phyloP scores from a whole-genome alignment of 805 yeast species.

The Saccharomycopsis amapae region DNA sequence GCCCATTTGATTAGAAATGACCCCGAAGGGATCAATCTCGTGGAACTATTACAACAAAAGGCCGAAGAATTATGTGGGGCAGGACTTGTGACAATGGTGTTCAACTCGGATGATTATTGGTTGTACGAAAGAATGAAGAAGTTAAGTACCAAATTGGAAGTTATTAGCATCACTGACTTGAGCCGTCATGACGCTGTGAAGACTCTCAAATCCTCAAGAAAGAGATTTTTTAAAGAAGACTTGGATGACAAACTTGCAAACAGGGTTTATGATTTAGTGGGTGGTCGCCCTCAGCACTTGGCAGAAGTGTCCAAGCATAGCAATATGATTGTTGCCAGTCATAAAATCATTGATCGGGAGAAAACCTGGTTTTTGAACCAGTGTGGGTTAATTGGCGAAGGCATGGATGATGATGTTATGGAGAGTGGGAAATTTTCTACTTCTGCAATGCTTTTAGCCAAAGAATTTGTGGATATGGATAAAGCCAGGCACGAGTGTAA shows the following conservation, averaged over 20 bases:
- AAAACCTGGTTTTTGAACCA: constrained; percentile 82
- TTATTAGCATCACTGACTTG: constrained; percentile 61
- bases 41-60: constrained; percentile 74
- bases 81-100: constrained; percentile 58
- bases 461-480: constrained; percentile 67
- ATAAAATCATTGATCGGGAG: constrained; percentile 66
- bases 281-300: constrained; percentile 81
- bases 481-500: constrained; percentile 26
- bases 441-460: constrained; percentile 66
- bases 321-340: constrained; percentile 55
- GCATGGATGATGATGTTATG: constrained; percentile 88
- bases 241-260: constrained; percentile 39
- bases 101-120: constrained; percentile 81
- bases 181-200: constrained; percentile 45
- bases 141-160: constrained; percentile 67
- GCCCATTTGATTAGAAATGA: constrained; percentile 71
- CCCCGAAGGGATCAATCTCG: constrained; percentile 61
- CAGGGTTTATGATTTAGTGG: constrained; percentile 59
- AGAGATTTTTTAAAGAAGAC: constrained; percentile 32
- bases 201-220: constrained; percentile 48
- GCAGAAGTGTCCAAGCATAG: constrained; percentile 58
- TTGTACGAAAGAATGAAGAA: constrained; percentile 67
- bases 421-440: constrained; percentile 71
- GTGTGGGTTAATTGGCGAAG: constrained; percentile 68
- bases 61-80: constrained; percentile 75